Evolutionary conservation across 441 rosid genomes (phyloP).

Genomic region (Jatropha multifida): DNA sequence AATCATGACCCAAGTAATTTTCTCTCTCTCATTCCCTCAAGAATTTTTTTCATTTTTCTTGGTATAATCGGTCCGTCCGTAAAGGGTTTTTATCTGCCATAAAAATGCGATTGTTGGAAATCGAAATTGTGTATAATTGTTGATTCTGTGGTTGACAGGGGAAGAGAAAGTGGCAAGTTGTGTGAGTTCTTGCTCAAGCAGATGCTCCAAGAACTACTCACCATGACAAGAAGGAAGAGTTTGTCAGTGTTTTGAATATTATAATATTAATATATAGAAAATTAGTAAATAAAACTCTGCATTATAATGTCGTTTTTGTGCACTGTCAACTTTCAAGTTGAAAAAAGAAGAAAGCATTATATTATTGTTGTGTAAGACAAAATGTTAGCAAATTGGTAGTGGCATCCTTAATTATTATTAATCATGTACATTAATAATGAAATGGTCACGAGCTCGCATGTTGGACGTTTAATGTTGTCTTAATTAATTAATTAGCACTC

Average conservation of each 20-base stretch:
- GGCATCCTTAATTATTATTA: background rate
- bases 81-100: too few relatives aligned
- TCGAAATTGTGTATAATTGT: background rate
- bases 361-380: too few relatives aligned
- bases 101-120: too few relatives aligned
- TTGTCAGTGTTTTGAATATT: background rate
- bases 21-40: background rate
- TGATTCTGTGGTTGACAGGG: slow-evolving; percentile 19
- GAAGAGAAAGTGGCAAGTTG: slow-evolving; percentile 32
- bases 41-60: background rate
- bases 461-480: background rate
- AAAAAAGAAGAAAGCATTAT: too few relatives aligned
- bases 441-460: background rate
- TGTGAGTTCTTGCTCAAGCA: slow-evolving; percentile 35
- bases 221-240: background rate
- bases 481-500: background rate
- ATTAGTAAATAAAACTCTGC: background rate
- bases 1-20: slow-evolving; percentile 26
- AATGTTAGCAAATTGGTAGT: too few relatives aligned
- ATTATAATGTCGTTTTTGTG: too few relatives aligned
- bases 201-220: slow-evolving; percentile 22
- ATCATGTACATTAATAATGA: background rate
- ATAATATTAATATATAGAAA: background rate
- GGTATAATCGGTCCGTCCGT: too few relatives aligned
- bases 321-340: too few relatives aligned